Base-by-base conservation (phyloP, 2,329 filamentous ascomycete genomes). In the Paecilomyces formosus region DNA sequence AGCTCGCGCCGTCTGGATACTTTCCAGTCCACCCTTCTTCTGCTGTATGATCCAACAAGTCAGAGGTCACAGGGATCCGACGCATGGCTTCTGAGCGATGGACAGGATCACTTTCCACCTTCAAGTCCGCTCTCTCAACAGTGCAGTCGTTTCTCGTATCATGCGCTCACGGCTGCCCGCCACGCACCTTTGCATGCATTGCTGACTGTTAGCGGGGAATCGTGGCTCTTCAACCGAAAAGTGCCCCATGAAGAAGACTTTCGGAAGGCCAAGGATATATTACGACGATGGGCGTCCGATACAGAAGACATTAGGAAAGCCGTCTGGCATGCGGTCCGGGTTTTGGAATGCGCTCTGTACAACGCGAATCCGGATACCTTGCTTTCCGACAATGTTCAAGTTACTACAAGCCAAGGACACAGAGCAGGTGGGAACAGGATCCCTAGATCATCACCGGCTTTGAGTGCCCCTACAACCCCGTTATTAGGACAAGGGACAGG, bases 161-260 rank as follows among this genome's bases (percentile, higher is more conserved):
- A 74, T 55, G 64, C 66, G 1, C 59, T 70, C 35, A 63, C 68
- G 15, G 68, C 70, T 45, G 64, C 68, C 35, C 63, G 64, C 21
- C 65, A 70, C 59, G 67, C 67, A 2, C 72, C 71, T 7, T 57
- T 74, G 45, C 67, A 65, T 15, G 61, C 66, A 52, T 61, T 74
- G 18, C 62, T 74, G 31, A 66, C 68, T 5, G 70, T 72, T n/a
- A 68, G 67, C 53, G 70, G 71, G 30, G 70, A 73, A 60, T 72
- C 70, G 3, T 73, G 71, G 72, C 63, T 73, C 50, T 68, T 72
- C 58, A 72, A 70, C 53, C 67, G 66, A 54, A 73, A 73, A 59
- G 60, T 73, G 21, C 64, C 69, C 45, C 64, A 69, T 18, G 66
- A 72, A 63, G 58, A 62, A 4, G 67, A 72, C 39, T 73, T 72